phyloP scores from a whole-genome alignment of 257 asterid species.

The Misopates orontium region DNA sequence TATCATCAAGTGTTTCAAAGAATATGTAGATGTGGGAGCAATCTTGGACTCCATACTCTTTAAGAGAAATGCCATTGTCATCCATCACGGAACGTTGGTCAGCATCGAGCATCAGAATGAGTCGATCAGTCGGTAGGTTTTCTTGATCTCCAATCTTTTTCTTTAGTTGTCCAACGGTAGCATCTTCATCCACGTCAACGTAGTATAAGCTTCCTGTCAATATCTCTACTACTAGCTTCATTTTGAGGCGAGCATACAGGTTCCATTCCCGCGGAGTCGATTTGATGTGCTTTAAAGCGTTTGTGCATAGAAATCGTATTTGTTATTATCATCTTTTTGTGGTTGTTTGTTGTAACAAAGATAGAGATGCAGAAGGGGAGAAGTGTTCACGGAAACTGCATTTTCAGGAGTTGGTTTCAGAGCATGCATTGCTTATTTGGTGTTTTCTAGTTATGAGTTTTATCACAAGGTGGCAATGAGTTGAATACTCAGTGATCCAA shows the following conservation, averaged over 20 bases:
- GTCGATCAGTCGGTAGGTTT: conserved; percentile 48
- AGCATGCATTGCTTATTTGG: conserved; percentile 29
- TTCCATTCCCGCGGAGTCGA: too few species aligned
- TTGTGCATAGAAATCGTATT: too few species aligned
- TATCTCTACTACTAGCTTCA: conserved; percentile 62
- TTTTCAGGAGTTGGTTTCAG: conserved; percentile 35
- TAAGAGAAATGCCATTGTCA: conserved; percentile 37
- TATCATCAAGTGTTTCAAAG: conserved; percentile 30
- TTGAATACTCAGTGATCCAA: too few species aligned
- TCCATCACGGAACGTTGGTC: conserved; percentile 26
- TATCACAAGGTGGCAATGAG: not conserved
- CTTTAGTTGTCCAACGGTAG: conserved; percentile 57
- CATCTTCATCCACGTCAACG: conserved; percentile 44
- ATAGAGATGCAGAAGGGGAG: too few species aligned
- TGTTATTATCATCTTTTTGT: not conserved
- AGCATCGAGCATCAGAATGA: conserved; percentile 52
- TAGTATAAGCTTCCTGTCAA: conserved; percentile 60
- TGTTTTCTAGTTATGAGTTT: conserved; percentile 20
- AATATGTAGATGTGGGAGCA: conserved; percentile 68
- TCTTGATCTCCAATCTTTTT: conserved; percentile 53
- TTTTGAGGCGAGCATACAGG: conserved; percentile 8
- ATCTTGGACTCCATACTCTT: conserved; percentile 53
- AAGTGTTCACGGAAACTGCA: conserved; percentile 36
- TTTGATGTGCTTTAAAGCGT: too few species aligned
- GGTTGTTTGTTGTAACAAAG: conserved; percentile 2